These are phyloP conservation scores for Lichtheimia corymbifera DNA, from an alignment of 371 early-diverging fungal genomes.

Conservation along the genomic window DNA sequence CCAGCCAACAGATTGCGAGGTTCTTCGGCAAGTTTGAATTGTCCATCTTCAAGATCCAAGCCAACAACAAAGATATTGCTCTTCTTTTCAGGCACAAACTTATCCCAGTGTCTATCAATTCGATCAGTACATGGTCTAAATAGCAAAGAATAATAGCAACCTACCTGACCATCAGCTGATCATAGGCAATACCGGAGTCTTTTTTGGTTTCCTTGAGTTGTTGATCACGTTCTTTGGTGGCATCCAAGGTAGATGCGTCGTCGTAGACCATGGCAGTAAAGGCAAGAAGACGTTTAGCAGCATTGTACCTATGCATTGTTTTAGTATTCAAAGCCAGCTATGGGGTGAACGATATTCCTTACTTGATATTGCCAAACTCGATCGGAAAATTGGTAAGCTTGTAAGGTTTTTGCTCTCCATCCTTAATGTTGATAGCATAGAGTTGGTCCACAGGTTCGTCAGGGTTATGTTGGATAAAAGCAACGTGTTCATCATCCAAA, in stretches of 20 bases:
- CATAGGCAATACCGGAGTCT: conserved; percentile 58
- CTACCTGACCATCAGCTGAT: conserved; percentile 64
- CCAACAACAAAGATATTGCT: conserved; percentile 60
- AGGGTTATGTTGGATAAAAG: conserved; percentile 41
- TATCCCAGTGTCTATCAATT: conserved; percentile 67
- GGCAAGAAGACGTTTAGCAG: conserved; percentile 40
- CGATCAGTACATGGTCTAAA: background rate
- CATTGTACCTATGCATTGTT: conserved; percentile 26
- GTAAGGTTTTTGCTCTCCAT: conserved; percentile 34
- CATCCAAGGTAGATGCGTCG: conserved; percentile 41
- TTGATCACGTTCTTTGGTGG: conserved; percentile 43
- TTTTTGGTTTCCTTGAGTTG: conserved; percentile 42
- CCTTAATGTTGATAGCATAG: conserved; percentile 37
- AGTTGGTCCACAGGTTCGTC: conserved; percentile 36
- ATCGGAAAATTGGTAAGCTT: conserved; percentile 54
- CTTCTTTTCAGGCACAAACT: conserved; percentile 50
- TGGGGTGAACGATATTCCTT: background rate
- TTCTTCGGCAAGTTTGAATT: conserved; percentile 27
- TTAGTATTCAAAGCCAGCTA: background rate
- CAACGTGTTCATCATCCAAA: conserved; percentile 52
- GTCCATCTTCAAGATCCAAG: conserved; percentile 29
- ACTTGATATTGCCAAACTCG: conserved; percentile 45
- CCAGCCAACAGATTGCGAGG: conserved; percentile 54
- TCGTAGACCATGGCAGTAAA: conserved; percentile 60
- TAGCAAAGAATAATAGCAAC: background rate